Evolutionary conservation across 139 green algal genomes (phyloP), one percentile per base, ranked within the genome.

Genomic region (Pleodorina starrii): DNA sequence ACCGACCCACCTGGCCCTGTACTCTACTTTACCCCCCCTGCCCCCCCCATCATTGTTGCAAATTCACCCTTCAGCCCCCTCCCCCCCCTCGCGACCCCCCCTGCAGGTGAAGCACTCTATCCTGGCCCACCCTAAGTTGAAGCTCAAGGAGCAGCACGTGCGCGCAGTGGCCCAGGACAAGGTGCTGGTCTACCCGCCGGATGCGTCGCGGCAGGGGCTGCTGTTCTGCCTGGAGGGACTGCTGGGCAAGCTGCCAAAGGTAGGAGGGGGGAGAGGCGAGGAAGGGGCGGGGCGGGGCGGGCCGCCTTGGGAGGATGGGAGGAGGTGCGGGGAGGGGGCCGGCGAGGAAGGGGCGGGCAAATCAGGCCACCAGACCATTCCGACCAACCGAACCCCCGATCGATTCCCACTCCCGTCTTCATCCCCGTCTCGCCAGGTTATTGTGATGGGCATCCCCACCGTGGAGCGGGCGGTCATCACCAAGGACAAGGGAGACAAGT

Each of bases 401-500:
- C 27, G 40, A 35, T 16, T 21, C 21, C 25, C 66, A 25, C 66
- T 16, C 7, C 71, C 38, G 38, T 32, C 32, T 38, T 16, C 73
- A 10, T 38, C 73, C 25, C 42, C 73, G 3, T n/a, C 43, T 4
- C 27, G 29, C 0, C 88, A 95, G 78, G 96, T 99, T 44, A 97
- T 99, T 25, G 94, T 99, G 44, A 91, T 93, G 90, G 98, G 98
- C 91, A 98, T 99, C 79, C 88, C 97, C 43, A 97, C 91, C 23
- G 94, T 99, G 1, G 91, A 97, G 68, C 94, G 98, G 1, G 97
- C 97, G 17, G 96, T 99, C n/a, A 97, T 99, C 89, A 98, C 95
- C 86, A 92, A 96, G 57, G 75, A 94, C 21, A 88, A 96, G 90
- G 83, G 89, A 36, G 92, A 94, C 73, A 89, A 87, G 54, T 97